These are phyloP conservation scores for Ramichloridium luteum DNA, from an alignment of 2,329 filamentous ascomycete genomes.

Conservation along the genomic window DNA sequence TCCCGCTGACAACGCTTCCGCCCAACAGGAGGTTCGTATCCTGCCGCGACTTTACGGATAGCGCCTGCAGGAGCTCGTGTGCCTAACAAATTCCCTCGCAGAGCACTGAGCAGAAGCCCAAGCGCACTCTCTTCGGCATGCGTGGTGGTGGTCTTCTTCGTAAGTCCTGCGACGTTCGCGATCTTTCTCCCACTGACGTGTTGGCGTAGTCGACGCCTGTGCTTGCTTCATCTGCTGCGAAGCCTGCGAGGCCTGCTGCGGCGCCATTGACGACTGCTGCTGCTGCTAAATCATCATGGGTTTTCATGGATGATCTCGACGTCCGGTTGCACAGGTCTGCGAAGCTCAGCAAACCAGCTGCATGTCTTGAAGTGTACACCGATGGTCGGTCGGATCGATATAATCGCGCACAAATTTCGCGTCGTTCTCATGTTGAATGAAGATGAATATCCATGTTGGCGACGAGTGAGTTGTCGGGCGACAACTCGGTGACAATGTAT, in stretches of 20 bases:
- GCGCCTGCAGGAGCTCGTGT: neutral
- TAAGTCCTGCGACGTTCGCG: slow-evolving; percentile 5
- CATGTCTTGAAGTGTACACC: no score
- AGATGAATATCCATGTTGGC: slow-evolving; percentile 2
- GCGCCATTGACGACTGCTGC: slow-evolving; percentile 20
- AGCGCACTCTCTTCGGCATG: slow-evolving; percentile 19
- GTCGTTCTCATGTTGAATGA: no score
- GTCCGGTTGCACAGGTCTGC: neutral
- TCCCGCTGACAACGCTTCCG: neutral
- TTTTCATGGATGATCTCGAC: neutral
- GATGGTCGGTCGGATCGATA: no score
- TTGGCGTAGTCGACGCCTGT: slow-evolving; percentile 17
- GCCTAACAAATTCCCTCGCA: slow-evolving; percentile 1
- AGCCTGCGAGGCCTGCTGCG: slow-evolving; percentile 16
- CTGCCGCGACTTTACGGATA: neutral
- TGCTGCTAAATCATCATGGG: slow-evolving; percentile 14
- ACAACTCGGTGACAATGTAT: no score
- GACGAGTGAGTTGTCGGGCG: slow-evolving; percentile 2
- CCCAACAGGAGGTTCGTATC: slow-evolving; percentile 4
- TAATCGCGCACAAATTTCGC: no score
- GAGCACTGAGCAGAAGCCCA: slow-evolving; percentile 12
- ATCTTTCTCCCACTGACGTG: slow-evolving; percentile 1
- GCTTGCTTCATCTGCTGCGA: slow-evolving; percentile 23
- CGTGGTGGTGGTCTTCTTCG: slow-evolving; percentile 18
- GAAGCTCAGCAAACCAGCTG: neutral